These are phyloP conservation scores for Bassia scoparia DNA, from an alignment of 148 eudicot genomes.

Conservation along the genomic window DNA sequence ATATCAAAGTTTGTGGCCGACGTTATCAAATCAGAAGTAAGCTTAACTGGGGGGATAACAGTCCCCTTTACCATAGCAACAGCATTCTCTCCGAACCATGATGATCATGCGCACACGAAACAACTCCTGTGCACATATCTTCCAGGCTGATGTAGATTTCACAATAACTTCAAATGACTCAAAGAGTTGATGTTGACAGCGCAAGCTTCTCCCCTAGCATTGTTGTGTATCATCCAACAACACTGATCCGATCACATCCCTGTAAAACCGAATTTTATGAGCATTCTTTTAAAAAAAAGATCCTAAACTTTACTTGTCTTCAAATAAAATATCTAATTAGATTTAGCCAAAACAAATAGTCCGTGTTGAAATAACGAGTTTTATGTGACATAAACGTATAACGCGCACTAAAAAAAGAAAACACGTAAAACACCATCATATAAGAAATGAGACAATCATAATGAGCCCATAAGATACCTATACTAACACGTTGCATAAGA, in stretches of 20 bases:
- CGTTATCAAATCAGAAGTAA: background rate
- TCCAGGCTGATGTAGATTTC: conserved; percentile 69
- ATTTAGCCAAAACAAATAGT: no score
- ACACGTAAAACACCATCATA: no score
- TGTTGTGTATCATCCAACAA: conserved; percentile 69
- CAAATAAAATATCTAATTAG: no score
- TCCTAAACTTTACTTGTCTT: no score
- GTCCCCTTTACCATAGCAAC: conserved; percentile 68
- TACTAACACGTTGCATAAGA: no score
- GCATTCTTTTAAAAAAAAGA: no score
- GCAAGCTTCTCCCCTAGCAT: conserved; percentile 81
- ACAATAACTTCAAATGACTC: conserved; percentile 74
- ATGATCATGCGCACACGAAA: conserved; percentile 91
- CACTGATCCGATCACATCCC: conserved; percentile 95
- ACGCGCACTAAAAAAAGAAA: no score
- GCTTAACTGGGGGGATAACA: background rate
- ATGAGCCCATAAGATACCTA: background rate
- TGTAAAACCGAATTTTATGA: background rate
- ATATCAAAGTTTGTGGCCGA: no score
- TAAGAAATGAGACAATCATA: background rate
- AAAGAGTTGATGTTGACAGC: conserved; percentile 68
- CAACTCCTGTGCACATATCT: conserved; percentile 53
- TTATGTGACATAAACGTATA: no score
- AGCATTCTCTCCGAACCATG: conserved; percentile 92
- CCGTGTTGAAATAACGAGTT: no score